Evolutionary conservation across 208 protist species (phyloP).

Genomic region (Paratrypanosoma confusum): DNA sequence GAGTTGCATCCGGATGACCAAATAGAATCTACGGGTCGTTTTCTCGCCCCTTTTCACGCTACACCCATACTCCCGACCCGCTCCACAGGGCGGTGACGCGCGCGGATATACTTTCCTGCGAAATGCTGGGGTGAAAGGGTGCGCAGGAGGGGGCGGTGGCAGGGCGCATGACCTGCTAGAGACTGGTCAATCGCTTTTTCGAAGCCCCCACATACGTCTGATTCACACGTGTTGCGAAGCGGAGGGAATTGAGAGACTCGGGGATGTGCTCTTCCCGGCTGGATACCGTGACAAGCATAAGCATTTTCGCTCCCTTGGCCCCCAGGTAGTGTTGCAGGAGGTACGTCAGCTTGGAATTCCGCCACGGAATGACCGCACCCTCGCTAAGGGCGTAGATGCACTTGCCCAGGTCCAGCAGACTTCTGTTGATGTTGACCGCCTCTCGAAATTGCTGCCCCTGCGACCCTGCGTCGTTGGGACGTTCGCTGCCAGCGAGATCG

Average conservation of each 20-base stretch:
- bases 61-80: no score
- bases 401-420: constrained; percentile 84
- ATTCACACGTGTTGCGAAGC: constrained; percentile 88
- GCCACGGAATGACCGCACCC: constrained; percentile 74
- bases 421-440: constrained; percentile 88
- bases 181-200: constrained; percentile 56
- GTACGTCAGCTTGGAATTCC: constrained; percentile 88
- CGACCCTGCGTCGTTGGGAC: constrained; percentile 81
- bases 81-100: no score
- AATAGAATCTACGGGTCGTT: no score
- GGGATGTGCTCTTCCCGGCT: constrained; percentile 37
- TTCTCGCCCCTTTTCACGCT: no score
- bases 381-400: constrained; percentile 80
- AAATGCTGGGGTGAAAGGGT: no score
- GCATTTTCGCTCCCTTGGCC: constrained; percentile 79
- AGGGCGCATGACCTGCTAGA: no score
- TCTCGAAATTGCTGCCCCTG: constrained; percentile 84
- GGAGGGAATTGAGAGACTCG: constrained; percentile 86
- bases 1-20: no score
- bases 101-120: no score
- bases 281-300: constrained; percentile 91
- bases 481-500: constrained; percentile 92
- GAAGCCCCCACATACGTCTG: constrained; percentile 76
- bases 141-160: no score
- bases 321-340: constrained; percentile 85